phyloP scores from a whole-genome alignment of 768 basidiomycete species.

The Mycena chlorophos region DNA sequence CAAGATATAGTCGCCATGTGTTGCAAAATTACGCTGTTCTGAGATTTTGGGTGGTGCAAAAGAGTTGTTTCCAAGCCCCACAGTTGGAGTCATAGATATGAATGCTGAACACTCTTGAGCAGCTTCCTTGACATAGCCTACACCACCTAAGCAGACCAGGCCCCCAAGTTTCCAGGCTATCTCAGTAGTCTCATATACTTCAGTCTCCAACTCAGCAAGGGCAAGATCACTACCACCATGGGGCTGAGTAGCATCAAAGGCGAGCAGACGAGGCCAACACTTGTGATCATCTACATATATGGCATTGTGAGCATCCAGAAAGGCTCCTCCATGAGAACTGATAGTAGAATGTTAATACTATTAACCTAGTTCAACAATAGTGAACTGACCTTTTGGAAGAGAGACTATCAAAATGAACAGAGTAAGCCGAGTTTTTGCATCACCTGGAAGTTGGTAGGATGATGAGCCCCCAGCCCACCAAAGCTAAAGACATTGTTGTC shows the following conservation, averaged over 20 bases:
- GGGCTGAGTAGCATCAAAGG: background rate
- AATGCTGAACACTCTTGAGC: background rate
- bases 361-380: background rate
- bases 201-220: background rate
- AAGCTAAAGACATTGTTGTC: background rate
- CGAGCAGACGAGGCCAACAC: background rate
- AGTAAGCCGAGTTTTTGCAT: background rate
- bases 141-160: background rate
- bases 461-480: background rate
- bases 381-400: background rate
- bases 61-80: background rate
- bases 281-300: background rate
- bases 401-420: background rate
- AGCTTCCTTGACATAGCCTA: background rate
- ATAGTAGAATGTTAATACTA: background rate
- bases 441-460: background rate
- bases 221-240: background rate
- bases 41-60: background rate
- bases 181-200: background rate
- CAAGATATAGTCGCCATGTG: background rate
- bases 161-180: background rate
- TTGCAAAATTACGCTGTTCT: background rate
- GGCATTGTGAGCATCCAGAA: background rate
- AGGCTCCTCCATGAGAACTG: background rate
- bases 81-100: background rate